A percentile compares a stretch with the other conserved stretches of the same genome.
Evolutionary conservation across 2,329 filamentous ascomycete species (phyloP).

Genomic region (Ophiostoma sp.): DNA sequence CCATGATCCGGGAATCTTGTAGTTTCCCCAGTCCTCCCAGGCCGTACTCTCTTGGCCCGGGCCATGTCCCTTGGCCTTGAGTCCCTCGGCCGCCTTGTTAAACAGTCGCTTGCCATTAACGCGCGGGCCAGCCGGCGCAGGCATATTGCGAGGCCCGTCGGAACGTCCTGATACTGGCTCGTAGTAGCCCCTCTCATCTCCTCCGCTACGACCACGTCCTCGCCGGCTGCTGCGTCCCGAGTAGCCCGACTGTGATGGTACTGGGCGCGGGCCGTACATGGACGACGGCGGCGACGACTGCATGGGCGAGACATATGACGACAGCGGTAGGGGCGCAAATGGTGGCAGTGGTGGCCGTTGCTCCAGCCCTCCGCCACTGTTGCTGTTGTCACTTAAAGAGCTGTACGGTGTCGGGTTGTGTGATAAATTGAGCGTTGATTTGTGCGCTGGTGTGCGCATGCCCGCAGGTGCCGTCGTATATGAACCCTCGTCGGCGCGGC

Average conservation of each 20-base stretch:
- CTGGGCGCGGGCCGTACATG: constrained; percentile 12
- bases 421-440: background rate
- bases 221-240: background rate
- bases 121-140: background rate
- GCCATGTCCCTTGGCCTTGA: constrained; percentile 15
- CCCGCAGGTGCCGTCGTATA: constrained; percentile 2
- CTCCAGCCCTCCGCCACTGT: background rate
- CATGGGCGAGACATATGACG: constrained; percentile 13
- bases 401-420: background rate
- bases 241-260: background rate
- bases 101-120: constrained; percentile 22
- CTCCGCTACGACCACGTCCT: background rate
- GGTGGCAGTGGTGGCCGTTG: background rate
- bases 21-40: constrained; percentile 18
- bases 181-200: background rate
- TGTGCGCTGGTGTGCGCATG: background rate
- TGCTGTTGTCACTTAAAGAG: background rate
- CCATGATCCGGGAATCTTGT: constrained; percentile 22
- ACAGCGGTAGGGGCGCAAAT: background rate
- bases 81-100: constrained; percentile 22
- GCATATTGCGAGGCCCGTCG: background rate
- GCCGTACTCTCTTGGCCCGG: background rate
- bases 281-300: background rate
- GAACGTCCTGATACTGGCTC: background rate
- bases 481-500: constrained; percentile 19